Conservation (phyloP, 495 filamentous ascomycete species). For the Neurospora cerealis region DNA sequence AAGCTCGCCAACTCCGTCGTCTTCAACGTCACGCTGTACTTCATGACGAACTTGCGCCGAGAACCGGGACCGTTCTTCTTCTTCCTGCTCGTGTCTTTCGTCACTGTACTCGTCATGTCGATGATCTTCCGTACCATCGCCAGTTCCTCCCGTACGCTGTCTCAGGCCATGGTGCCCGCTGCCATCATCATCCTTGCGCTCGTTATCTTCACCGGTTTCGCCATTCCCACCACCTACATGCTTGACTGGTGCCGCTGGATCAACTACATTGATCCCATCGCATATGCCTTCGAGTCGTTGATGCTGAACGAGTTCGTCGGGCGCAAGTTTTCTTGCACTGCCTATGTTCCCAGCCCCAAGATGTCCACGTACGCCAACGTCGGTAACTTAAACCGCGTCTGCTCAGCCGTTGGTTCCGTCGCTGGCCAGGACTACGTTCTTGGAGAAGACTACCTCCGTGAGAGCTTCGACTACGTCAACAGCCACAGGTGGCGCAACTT, state of each 20-base stretch:
- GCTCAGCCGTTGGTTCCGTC: slow-evolving; percentile 51
- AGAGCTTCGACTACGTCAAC: slow-evolving; percentile 49
- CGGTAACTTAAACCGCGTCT: slow-evolving; percentile 36
- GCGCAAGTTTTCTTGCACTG: slow-evolving; percentile 52
- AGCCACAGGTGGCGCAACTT: slow-evolving; percentile 70
- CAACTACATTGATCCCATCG: slow-evolving; percentile 76
- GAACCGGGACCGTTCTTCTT: slow-evolving; percentile 73
- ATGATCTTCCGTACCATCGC: slow-evolving; percentile 79
- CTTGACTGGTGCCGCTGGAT: slow-evolving; percentile 79
- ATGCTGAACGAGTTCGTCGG: slow-evolving; percentile 84
- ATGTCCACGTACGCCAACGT: slow-evolving; percentile 38
- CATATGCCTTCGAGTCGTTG: slow-evolving; percentile 76
- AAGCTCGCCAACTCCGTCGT: slow-evolving; percentile 37
- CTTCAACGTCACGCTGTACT: slow-evolving; percentile 72
- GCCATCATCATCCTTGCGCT: slow-evolving; percentile 73
- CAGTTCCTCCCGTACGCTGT: slow-evolving; percentile 65
- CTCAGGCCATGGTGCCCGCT: slow-evolving; percentile 75
- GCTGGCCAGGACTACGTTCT: slow-evolving; percentile 42
- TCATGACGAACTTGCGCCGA: slow-evolving; percentile 74
- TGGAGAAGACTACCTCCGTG: slow-evolving; percentile 61
- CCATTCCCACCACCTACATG: slow-evolving; percentile 70
- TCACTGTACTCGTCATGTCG: slow-evolving; percentile 60
- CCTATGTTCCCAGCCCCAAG: slow-evolving; percentile 45
- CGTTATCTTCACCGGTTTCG: slow-evolving; percentile 85
- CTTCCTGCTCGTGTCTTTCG: slow-evolving; percentile 63